Evolutionary conservation across 805 yeast species (phyloP).

Genomic region (Naumovozyma castellii): DNA sequence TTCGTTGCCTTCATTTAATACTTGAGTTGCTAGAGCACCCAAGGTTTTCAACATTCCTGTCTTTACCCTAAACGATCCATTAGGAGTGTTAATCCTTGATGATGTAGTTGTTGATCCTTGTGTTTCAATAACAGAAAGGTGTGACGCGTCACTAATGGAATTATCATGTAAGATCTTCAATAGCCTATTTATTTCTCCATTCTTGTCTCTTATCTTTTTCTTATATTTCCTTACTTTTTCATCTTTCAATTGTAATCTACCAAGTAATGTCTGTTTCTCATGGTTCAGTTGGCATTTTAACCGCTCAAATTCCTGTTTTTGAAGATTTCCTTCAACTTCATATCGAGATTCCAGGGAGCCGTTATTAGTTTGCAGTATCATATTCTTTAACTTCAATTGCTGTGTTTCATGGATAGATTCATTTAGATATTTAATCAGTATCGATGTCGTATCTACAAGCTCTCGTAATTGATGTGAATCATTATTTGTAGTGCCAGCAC

Average conservation of each 20-base stretch:
- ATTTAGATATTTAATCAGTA: not conserved
- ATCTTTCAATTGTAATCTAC: slow-evolving; percentile 34
- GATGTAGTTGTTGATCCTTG: not conserved
- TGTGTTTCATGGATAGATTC: slow-evolving; percentile 26
- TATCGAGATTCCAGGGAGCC: slow-evolving; percentile 18
- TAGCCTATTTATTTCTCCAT: slow-evolving; percentile 36
- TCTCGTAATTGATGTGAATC: not conserved
- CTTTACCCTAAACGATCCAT: slow-evolving; percentile 2
- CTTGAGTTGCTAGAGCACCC: slow-evolving; percentile 48
- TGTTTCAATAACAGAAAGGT: not conserved
- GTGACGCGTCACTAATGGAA: slow-evolving; percentile 5
- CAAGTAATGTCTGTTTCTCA: slow-evolving; percentile 30
- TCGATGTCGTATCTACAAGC: not conserved
- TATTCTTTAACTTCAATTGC: slow-evolving; percentile 30
- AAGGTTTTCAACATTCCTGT: slow-evolving; percentile 37
- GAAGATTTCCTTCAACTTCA: slow-evolving; percentile 23
- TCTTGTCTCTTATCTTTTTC: slow-evolving; percentile 35
- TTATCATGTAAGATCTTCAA: slow-evolving; percentile 27
- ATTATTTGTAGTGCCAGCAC: not conserved
- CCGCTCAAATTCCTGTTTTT: slow-evolving; percentile 29
- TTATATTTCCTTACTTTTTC: slow-evolving; percentile 38
- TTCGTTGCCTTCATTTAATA: slow-evolving; percentile 30
- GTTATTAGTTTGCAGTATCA: slow-evolving; percentile 31
- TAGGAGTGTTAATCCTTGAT: not conserved
- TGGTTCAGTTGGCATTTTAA: slow-evolving; percentile 27